Percentiles rank a stretch among this genome's conserved stretches.
These are phyloP conservation scores for Blastobotrys arbuscula DNA, from an alignment of 1,139 yeast species.

Conservation along the genomic window DNA sequence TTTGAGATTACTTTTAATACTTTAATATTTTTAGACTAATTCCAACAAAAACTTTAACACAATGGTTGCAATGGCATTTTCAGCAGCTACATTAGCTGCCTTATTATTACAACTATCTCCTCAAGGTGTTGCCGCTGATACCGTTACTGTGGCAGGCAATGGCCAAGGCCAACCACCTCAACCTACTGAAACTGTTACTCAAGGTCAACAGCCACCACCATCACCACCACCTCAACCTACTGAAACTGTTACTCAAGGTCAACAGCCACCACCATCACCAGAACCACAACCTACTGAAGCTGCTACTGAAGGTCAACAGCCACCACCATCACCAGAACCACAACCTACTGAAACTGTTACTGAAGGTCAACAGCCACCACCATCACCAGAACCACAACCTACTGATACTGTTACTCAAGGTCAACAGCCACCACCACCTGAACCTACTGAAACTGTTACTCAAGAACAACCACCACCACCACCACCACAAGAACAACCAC, in stretches of 20 bases:
- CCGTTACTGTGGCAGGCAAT: not conserved
- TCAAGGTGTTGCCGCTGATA: not conserved
- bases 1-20: too few relatives aligned
- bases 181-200: not conserved
- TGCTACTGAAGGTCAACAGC: not conserved
- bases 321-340: not conserved
- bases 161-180: too few relatives aligned
- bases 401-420: not conserved
- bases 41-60: not conserved
- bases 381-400: not conserved
- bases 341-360: not conserved
- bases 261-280: not conserved
- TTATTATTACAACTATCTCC: not conserved
- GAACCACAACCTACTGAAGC: too few relatives aligned
- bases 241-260: not conserved
- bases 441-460: not conserved
- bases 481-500: too few relatives aligned
- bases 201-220: not conserved
- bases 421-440: not conserved
- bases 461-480: not conserved
- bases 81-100: conserved; percentile 3
- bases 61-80: conserved; percentile 4
- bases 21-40: too few relatives aligned
- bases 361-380: conserved; percentile 1
- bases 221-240: not conserved